Base-by-base conservation (phyloP, 1,284 basidiomycete species). In the Marasmius fiardii region DNA sequence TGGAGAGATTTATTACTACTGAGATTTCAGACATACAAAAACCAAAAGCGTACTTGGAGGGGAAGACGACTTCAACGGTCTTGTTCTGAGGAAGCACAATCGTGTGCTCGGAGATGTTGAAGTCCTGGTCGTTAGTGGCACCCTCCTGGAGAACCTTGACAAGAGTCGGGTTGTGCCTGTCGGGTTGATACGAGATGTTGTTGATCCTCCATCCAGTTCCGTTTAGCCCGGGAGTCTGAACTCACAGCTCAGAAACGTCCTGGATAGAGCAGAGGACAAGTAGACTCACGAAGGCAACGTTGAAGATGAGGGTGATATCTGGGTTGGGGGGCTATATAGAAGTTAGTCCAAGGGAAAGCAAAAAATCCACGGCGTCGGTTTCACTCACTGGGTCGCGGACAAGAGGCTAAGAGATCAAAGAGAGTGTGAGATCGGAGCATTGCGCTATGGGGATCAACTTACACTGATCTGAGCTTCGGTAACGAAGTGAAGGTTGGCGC, bases 81-180 rank as follows among this genome's bases (percentile, higher is more conserved):
- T 61, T 58, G 57, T 66, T 64, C 14, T 41, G 33, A 6, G 64
- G 64, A n/a, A 68, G 54, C 23, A 67, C 50, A 51, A 68, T 68
- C 3, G 66, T 70, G 54, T 69, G 66, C 58, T 69, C 68, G 1
- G 64, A 64, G 18, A 56, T 43, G 44, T 64, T 61, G 62, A 68
- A 68, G n/a, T n/a, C n/a, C 44, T 65, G 63, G 10, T 56, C 56
- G 4, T 56, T n/a, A n/a, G n/a, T 31, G 2, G 64, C 66, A 31
- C 68, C 67, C 2, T 64, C 58, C 39, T 41, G 39, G 33, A 69
- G 45, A 47, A 69, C 53, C 51, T 67, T 62, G 35, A 64, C 39
- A 43, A 69, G 64, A 18, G 68, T 69, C 3, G 69, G 69, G 16
- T 54, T 54, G 41, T 58, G 53, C 28, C 28, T 7, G 67, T 67